phyloP scores from a whole-genome alignment of 805 yeast species.

The Lipomyces sp. region DNA sequence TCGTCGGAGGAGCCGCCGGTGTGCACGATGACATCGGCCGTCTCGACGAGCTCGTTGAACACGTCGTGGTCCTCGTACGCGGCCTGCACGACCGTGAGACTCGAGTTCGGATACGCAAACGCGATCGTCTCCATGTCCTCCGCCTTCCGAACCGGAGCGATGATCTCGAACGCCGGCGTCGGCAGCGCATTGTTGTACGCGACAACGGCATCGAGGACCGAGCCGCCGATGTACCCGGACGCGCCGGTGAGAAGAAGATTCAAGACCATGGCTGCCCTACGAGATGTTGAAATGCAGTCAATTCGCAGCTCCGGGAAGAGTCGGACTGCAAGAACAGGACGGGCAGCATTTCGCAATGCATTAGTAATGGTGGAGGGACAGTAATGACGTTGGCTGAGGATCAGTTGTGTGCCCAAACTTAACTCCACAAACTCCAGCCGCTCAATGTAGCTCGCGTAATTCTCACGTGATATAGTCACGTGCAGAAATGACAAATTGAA shows the following conservation, averaged over 20 bases:
- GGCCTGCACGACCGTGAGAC: conserved; percentile 31
- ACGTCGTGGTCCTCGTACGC: conserved; percentile 33
- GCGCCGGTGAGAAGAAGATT: conserved; percentile 18
- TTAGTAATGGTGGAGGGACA: no score
- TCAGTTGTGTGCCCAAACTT: no score
- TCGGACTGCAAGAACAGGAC: no score
- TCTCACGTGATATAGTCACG: no score
- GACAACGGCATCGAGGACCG: conserved; percentile 10
- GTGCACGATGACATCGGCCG: conserved; percentile 38
- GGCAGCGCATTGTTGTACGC: no score
- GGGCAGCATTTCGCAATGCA: no score
- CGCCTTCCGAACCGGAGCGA: conserved; percentile 10
- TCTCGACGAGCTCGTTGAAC: conserved; percentile 29
- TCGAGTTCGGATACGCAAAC: conserved; percentile 19
- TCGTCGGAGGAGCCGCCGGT: conserved; percentile 36
- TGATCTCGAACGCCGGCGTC: conserved; percentile 1
- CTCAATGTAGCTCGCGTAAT: no score
- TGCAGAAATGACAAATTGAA: no score
- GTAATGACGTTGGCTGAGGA: no score
- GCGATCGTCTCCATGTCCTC: conserved; percentile 13
- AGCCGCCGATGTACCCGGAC: conserved; percentile 22
- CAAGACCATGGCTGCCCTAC: background rate
- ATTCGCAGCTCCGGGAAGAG: no score
- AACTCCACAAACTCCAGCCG: no score
- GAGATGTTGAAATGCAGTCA: background rate